Percentiles rank a stretch among this genome's conserved stretches.
Conservation (phyloP, 495 filamentous ascomycete genomes). For the Halenospora varia region DNA sequence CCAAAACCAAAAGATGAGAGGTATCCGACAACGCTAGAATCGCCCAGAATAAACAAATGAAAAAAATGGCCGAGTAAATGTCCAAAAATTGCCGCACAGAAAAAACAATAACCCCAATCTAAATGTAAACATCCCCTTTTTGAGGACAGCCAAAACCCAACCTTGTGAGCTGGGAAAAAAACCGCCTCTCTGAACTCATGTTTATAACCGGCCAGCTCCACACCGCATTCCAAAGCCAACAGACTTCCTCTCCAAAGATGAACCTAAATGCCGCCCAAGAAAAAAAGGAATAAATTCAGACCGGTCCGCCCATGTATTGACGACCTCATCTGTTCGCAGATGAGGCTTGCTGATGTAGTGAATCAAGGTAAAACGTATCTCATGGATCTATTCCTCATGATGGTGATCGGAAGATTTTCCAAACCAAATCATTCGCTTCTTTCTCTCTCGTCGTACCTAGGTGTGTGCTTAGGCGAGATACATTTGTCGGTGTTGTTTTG, state of each 20-base stretch:
- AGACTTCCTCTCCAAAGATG: conserved; percentile 2
- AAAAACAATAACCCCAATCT: background rate
- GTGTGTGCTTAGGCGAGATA: background rate
- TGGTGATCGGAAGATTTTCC: background rate
- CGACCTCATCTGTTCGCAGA: background rate
- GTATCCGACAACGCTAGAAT: background rate
- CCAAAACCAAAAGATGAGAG: background rate
- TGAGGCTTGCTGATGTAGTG: background rate
- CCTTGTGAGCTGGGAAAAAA: conserved; percentile 14
- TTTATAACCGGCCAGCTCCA: background rate
- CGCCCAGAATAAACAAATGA: background rate
- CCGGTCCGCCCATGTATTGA: conserved; percentile 1
- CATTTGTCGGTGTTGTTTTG: background rate
- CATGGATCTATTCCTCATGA: conserved; percentile 3
- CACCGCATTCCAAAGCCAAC: background rate
- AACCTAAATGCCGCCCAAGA: background rate
- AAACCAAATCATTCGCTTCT: conserved; percentile 1
- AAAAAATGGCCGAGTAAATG: background rate
- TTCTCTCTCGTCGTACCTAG: background rate
- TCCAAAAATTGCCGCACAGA: background rate
- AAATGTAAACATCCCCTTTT: background rate
- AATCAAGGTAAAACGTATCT: background rate
- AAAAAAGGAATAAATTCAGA: conserved; percentile 5
- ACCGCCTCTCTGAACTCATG: conserved; percentile 4
- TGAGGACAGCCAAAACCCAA: conserved; percentile 6